Conservation (phyloP, 1,284 basidiomycete genomes). For the Ganoderma lucidum region DNA sequence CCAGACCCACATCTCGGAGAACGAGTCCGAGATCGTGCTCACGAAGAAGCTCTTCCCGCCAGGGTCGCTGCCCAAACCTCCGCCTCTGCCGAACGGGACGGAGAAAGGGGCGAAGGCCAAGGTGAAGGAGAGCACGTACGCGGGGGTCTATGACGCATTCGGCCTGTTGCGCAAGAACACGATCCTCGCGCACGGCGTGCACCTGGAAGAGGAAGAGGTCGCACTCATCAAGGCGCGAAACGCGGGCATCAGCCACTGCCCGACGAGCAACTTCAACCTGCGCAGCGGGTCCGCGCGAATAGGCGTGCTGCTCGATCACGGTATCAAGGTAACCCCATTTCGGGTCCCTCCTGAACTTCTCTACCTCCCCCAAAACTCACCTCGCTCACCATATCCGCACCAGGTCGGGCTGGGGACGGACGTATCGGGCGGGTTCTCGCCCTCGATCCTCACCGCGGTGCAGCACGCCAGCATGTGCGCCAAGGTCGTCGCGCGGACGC, state of each 20-base stretch:
- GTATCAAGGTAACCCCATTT: constrained; percentile 75
- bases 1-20: constrained; percentile 96
- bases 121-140: constrained; percentile 58
- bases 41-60: constrained; percentile 73
- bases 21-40: constrained; percentile 75
- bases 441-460: constrained; percentile 86
- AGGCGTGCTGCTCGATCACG: constrained; percentile 81
- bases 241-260: constrained; percentile 92
- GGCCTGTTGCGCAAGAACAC: constrained; percentile 84
- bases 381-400: too few species aligned
- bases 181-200: constrained; percentile 90
- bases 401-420: constrained; percentile 92
- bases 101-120: constrained; percentile 44
- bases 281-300: constrained; percentile 86
- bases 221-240: constrained; percentile 70
- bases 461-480: constrained; percentile 86
- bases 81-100: constrained; percentile 31
- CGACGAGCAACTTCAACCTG: constrained; percentile 92
- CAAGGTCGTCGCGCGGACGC: constrained; percentile 67
- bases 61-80: constrained; percentile 30
- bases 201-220: constrained; percentile 80
- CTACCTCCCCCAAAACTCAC: neutral
- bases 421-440: constrained; percentile 88
- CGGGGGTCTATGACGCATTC: constrained; percentile 84
- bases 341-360: neutral